These are phyloP conservation scores for Cystobasidium pallidum DNA, from an alignment of 1,284 basidiomycete genomes.

Conservation along the genomic window DNA sequence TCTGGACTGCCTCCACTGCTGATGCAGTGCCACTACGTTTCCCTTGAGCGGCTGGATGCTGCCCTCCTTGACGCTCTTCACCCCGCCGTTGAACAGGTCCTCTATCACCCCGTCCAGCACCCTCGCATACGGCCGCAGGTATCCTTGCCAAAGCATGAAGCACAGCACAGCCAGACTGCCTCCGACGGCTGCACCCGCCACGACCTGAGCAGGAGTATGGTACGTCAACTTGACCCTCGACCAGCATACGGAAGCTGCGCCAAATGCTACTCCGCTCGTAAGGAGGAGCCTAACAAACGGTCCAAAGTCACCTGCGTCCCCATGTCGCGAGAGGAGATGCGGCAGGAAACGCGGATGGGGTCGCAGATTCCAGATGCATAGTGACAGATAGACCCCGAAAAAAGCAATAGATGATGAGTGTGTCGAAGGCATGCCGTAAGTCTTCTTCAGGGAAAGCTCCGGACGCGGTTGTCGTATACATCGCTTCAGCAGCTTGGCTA, in stretches of 20 bases:
- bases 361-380: constrained; percentile 51
- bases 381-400: constrained; percentile 53
- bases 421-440: constrained; percentile 56
- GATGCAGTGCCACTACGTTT: constrained; percentile 8
- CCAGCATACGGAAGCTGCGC: constrained; percentile 52
- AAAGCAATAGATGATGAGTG: constrained; percentile 55
- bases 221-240: constrained; percentile 52
- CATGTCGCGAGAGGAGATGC: constrained; percentile 34
- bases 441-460: constrained; percentile 48
- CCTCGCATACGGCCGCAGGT: constrained; percentile 43
- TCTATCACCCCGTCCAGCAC: constrained; percentile 47
- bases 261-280: constrained; percentile 46
- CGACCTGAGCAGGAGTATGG: constrained; percentile 54
- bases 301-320: constrained; percentile 30
- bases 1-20: constrained; percentile 13
- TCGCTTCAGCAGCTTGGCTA: constrained; percentile 54
- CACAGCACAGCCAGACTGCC: constrained; percentile 47
- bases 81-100: constrained; percentile 38
- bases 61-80: constrained; percentile 44
- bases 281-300: constrained; percentile 46
- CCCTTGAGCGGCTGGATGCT: constrained; percentile 16
- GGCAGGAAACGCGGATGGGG: constrained; percentile 50
- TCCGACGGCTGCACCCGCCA: constrained; percentile 53
- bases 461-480: constrained; percentile 54
- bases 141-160: constrained; percentile 49